phyloP scores from a whole-genome alignment of 1,284 basidiomycete genomes.

The Cryptococcus sp. region DNA sequence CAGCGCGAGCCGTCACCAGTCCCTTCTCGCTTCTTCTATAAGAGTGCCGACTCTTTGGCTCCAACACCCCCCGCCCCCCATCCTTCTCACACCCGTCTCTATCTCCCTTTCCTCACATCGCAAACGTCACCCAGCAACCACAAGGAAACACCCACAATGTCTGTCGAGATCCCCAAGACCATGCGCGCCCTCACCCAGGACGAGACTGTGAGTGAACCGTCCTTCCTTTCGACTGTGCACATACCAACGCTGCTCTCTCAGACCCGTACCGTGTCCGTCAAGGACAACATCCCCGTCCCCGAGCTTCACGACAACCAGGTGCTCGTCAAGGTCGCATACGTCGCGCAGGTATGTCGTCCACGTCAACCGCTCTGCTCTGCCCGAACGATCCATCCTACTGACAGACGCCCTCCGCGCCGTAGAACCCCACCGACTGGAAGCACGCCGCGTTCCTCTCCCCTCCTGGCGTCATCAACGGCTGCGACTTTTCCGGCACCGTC shows the following conservation, averaged over 20 bases:
- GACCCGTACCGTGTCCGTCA: conserved; percentile 15
- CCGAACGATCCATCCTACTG: background rate
- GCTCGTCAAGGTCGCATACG: conserved; percentile 45
- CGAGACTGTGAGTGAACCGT: conserved; percentile 11
- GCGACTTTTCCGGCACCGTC: conserved; percentile 54
- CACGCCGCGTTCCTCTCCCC: conserved; percentile 30
- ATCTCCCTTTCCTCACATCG: too few species aligned
- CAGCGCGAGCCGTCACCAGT: too few species aligned
- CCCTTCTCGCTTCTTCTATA: too few species aligned
- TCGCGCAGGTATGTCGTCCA: conserved; percentile 29
- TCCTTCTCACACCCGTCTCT: too few species aligned
- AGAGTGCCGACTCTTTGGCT: too few species aligned
- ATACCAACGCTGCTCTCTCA: background rate
- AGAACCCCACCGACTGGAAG: conserved; percentile 49
- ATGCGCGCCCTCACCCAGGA: conserved; percentile 34
- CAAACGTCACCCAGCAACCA: too few species aligned
- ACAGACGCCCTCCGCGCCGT: background rate
- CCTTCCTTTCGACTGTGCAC: background rate
- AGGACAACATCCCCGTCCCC: conserved; percentile 35
- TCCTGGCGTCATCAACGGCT: conserved; percentile 49
- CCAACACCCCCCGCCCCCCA: too few species aligned
- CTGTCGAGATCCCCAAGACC: conserved; percentile 22
- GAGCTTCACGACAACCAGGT: conserved; percentile 38
- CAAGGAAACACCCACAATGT: too few species aligned
- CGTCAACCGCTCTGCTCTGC: background rate